Conservation (phyloP, 1,284 basidiomycete genomes). For the Xerocomus tenax region DNA sequence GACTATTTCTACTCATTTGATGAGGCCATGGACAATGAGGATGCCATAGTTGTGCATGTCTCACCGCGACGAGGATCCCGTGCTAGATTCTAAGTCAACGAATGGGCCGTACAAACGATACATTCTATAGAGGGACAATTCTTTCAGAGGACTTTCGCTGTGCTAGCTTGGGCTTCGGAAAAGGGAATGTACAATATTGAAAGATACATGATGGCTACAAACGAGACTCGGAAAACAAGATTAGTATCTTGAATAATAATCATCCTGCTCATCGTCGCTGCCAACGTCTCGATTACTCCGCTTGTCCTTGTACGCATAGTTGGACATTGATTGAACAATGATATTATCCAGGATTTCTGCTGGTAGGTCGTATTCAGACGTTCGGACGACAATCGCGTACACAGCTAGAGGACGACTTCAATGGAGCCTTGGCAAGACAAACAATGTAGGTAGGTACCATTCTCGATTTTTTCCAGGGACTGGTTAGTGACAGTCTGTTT, state of each 20-base stretch:
- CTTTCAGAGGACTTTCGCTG: neutral
- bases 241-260: constrained; percentile 20
- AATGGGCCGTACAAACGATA: neutral
- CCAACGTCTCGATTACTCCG: constrained; percentile 12
- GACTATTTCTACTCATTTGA: constrained; percentile 7
- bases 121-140: neutral
- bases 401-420: constrained; percentile 39
- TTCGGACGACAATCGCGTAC: constrained; percentile 61
- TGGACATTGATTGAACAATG: constrained; percentile 43
- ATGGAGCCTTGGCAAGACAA: neutral
- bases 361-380: constrained; percentile 62
- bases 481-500: constrained; percentile 83
- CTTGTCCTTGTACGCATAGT: constrained; percentile 21
- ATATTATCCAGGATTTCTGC: constrained; percentile 61
- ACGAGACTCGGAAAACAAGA: neutral
- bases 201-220: neutral
- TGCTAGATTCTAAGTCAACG: constrained; percentile 9
- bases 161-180: neutral
- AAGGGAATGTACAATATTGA: neutral
- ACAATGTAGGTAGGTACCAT: constrained; percentile 44
- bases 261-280: constrained; percentile 26
- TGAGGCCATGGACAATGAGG: constrained; percentile 3
- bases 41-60: constrained; percentile 1
- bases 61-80: constrained; percentile 16
- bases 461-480: constrained; percentile 90